Evolutionary conservation across 176 grass and related monocot genomes (phyloP).

Genomic region (Zizania latifolia): DNA sequence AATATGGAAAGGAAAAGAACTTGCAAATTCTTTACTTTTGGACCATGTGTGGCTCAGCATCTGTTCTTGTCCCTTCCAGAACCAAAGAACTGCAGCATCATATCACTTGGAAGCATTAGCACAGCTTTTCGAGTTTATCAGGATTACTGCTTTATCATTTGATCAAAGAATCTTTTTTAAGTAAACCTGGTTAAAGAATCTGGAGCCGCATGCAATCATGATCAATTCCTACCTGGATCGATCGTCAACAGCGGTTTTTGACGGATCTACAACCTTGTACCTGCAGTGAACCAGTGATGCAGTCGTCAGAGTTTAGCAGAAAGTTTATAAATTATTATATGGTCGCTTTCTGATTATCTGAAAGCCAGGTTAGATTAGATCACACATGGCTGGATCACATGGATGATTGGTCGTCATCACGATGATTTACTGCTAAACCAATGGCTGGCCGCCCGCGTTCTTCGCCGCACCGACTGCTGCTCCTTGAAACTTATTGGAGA

Average conservation of each 20-base stretch:
- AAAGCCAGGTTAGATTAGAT: background rate
- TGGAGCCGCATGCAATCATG: background rate
- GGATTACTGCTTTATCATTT: background rate
- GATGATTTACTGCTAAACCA: background rate
- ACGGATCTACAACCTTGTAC: constrained; percentile 10
- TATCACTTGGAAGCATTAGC: background rate
- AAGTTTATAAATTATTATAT: background rate
- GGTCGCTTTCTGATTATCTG: background rate
- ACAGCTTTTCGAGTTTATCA: background rate
- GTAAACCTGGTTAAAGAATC: background rate
- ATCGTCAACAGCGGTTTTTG: background rate
- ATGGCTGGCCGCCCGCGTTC: background rate
- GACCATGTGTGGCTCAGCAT: background rate
- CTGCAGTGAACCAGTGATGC: background rate
- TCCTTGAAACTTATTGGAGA: background rate
- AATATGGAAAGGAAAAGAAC: too few relatives aligned
- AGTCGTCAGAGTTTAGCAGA: background rate
- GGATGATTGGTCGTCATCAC: background rate
- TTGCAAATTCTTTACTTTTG: background rate
- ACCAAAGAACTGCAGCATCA: background rate
- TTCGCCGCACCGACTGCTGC: background rate
- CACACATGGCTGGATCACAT: background rate
- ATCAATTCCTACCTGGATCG: background rate
- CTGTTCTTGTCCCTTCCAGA: background rate
- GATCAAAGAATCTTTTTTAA: background rate